phyloP scores from a whole-genome alignment of 345 rosid species.

The Camelina hispida region DNA sequence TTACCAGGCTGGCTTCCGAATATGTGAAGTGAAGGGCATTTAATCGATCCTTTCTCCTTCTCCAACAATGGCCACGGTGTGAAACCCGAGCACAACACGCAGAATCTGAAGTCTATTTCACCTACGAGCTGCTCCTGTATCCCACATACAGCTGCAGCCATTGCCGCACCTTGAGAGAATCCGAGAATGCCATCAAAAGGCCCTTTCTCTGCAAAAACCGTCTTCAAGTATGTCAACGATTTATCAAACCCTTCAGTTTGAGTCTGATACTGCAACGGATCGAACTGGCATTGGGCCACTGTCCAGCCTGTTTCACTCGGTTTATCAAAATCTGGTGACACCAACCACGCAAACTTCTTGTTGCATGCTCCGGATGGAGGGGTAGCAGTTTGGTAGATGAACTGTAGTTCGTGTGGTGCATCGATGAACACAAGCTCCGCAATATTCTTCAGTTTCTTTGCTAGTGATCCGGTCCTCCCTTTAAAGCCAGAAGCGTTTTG shows the following conservation, averaged over 20 bases:
- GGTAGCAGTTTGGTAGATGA: constrained; percentile 65
- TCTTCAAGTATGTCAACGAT: constrained; percentile 63
- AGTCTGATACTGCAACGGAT: constrained; percentile 79
- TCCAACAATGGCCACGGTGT: constrained; percentile 45
- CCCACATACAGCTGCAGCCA: constrained; percentile 74
- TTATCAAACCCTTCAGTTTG: constrained; percentile 77
- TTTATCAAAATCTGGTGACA: constrained; percentile 55
- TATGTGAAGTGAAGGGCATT: constrained; percentile 87
- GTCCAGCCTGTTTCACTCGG: constrained; percentile 58
- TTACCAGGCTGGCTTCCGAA: constrained; percentile 68
- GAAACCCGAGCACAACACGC: constrained; percentile 83
- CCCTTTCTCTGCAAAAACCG: constrained; percentile 58
- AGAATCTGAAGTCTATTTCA: constrained; percentile 76
- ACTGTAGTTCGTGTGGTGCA: constrained; percentile 87
- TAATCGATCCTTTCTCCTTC: constrained; percentile 48
- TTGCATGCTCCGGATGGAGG: constrained; percentile 56
- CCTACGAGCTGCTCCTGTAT: constrained; percentile 47
- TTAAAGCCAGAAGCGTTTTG: constrained; percentile 91
- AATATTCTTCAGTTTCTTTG: constrained; percentile 84
- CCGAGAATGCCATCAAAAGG: constrained; percentile 95
- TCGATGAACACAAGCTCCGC: constrained; percentile 78
- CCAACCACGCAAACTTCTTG: constrained; percentile 87
- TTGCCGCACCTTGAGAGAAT: constrained; percentile 95
- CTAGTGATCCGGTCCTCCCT: constrained; percentile 92
- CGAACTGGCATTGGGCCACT: constrained; percentile 62